Evolutionary conservation across 345 rosid genomes (phyloP).

Genomic region (Lenwebbia sp.): DNA sequence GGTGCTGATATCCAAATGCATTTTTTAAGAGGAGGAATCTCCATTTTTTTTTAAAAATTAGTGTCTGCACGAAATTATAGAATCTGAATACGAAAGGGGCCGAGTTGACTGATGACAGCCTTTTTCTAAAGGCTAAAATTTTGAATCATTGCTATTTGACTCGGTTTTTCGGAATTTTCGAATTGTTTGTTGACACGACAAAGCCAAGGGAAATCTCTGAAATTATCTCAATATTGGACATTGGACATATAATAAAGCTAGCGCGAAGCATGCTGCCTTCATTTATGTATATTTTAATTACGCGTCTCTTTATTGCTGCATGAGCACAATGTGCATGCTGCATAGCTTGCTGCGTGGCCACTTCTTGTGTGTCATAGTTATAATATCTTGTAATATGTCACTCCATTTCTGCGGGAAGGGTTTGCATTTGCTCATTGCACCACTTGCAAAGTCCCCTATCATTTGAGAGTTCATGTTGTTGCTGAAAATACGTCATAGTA

Average conservation of each 20-base stretch:
- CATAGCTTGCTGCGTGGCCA: background rate
- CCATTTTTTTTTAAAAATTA: background rate
- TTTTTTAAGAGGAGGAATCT: background rate
- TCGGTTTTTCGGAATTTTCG: background rate
- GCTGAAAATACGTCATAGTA: conserved; percentile 26
- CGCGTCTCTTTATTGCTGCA: background rate
- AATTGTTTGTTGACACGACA: background rate
- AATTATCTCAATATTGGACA: background rate
- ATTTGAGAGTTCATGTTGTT: conserved; percentile 93
- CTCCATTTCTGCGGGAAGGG: conserved; percentile 58
- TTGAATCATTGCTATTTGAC: background rate
- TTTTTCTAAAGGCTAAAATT: background rate
- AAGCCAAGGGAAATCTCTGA: background rate
- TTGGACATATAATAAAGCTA: background rate
- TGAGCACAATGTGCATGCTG: background rate
- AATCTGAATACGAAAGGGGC: background rate
- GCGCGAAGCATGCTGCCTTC: background rate
- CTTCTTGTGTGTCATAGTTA: background rate
- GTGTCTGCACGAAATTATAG: background rate
- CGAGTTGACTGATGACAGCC: background rate
- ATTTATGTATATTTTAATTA: background rate
- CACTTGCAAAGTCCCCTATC: conserved; percentile 96
- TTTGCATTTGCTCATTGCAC: conserved; percentile 99
- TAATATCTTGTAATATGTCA: background rate
- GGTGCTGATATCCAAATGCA: background rate